Evolutionary conservation across 2,329 filamentous ascomycete species (phyloP).

Genomic region (Daldinia eschscholtzii): DNA sequence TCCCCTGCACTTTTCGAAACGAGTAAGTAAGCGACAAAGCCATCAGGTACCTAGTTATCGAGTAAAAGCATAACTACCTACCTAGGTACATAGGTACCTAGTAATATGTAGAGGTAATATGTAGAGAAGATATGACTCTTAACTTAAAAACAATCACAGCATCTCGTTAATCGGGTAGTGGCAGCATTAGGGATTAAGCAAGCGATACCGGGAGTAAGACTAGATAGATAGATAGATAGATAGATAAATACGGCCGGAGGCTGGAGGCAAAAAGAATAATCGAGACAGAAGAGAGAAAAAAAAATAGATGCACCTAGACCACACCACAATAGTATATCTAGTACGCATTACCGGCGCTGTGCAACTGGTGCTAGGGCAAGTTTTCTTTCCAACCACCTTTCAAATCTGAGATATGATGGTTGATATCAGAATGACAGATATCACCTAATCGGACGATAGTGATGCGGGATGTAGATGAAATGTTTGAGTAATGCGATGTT

Average conservation of each 20-base stretch:
- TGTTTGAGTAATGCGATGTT: conserved; percentile 20
- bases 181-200: conserved; percentile 8
- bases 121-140: conserved; percentile 3
- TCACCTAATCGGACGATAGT: conserved; percentile 34
- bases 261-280: conserved; percentile 16
- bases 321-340: not conserved
- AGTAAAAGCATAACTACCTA: not conserved
- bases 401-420: conserved; percentile 6
- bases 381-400: conserved; percentile 24
- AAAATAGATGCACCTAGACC: conserved; percentile 32
- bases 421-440: conserved; percentile 14
- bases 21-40: conserved; percentile 11
- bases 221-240: not conserved
- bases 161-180: conserved; percentile 12
- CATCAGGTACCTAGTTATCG: too few relatives aligned
- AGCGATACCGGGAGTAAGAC: conserved; percentile 4
- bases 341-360: conserved; percentile 14
- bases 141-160: not conserved
- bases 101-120: not conserved
- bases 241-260: not conserved
- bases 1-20: conserved; percentile 14
- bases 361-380: conserved; percentile 9
- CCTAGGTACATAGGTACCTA: not conserved
- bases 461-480: conserved; percentile 2
- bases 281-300: not conserved